A percentile compares a stretch with the other conserved stretches of the same genome.
These are phyloP conservation scores for Lactarius akahatsu DNA, from an alignment of 768 basidiomycete species.

Conservation along the genomic window DNA sequence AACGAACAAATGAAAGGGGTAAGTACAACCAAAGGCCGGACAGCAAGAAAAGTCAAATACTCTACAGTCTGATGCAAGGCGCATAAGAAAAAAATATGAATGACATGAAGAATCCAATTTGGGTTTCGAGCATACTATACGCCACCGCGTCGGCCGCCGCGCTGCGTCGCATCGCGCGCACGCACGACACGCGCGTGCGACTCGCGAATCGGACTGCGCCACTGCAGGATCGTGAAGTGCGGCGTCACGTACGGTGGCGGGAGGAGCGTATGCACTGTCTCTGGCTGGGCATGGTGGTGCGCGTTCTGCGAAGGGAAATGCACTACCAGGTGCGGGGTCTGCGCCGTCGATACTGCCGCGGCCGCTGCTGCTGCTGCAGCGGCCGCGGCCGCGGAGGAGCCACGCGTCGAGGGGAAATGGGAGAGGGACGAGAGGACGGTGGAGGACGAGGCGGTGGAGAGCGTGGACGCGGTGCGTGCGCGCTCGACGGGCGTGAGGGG, in stretches of 20 bases:
- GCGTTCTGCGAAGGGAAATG: slow-evolving; percentile 67
- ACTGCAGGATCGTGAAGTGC: slow-evolving; percentile 65
- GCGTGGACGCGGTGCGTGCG: slow-evolving; percentile 26
- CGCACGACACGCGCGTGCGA: slow-evolving; percentile 64
- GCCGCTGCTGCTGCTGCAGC: neutral
- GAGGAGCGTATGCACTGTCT: slow-evolving; percentile 66
- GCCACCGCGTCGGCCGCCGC: slow-evolving; percentile 14
- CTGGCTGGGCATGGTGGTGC: slow-evolving; percentile 43
- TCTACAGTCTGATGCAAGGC: slow-evolving; percentile 14
- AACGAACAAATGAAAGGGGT: neutral
- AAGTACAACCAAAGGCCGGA: neutral
- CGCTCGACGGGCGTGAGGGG: slow-evolving; percentile 25
- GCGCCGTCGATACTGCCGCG: slow-evolving; percentile 33
- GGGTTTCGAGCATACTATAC: neutral
- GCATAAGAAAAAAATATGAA: neutral
- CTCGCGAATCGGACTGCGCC: slow-evolving; percentile 66
- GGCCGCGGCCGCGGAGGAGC: slow-evolving; percentile 15
- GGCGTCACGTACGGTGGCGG: slow-evolving; percentile 70
- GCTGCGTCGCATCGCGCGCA: slow-evolving; percentile 36
- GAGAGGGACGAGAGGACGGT: slow-evolving; percentile 38
- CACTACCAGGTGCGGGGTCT: slow-evolving; percentile 45
- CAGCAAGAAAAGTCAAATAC: neutral
- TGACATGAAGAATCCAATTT: neutral
- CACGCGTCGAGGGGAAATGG: slow-evolving; percentile 39
- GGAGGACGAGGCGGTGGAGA: slow-evolving; percentile 36